phyloP scores from a whole-genome alignment of 2,329 filamentous ascomycete species.

The Lecanicillium sp. region DNA sequence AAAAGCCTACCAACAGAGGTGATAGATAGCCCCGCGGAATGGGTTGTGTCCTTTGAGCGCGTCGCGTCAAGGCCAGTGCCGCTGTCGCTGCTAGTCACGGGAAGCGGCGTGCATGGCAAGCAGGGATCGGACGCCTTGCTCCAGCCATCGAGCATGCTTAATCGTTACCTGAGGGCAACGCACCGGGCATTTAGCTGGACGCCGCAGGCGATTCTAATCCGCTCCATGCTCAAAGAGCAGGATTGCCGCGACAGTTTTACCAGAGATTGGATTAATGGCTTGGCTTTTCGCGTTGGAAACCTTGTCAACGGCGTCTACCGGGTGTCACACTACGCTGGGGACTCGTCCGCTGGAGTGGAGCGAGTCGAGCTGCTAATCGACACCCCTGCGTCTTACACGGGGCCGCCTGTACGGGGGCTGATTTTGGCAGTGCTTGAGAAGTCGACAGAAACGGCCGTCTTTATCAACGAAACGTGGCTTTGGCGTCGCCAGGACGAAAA shows the following conservation, averaged over 20 bases:
- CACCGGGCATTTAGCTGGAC: conserved; percentile 24
- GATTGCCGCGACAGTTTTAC: conserved; percentile 17
- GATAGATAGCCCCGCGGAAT: conserved; percentile 12
- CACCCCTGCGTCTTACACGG: conserved; percentile 14
- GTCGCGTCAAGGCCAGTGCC: conserved; percentile 17
- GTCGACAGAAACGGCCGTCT: conserved; percentile 14
- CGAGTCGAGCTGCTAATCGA: conserved; percentile 22
- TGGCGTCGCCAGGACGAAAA: conserved; percentile 22
- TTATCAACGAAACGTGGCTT: conserved; percentile 33
- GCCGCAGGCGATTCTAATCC: conserved; percentile 23
- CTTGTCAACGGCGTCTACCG: conserved; percentile 24
- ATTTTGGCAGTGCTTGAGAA: conserved; percentile 8
- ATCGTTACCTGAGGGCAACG: conserved; percentile 18
- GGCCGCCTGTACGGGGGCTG: conserved; percentile 9
- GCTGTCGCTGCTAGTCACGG: conserved; percentile 4
- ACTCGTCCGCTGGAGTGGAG: conserved; percentile 9
- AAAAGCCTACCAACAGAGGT: conserved; percentile 15
- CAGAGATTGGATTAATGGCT: conserved; percentile 12
- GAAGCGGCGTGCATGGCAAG: no score
- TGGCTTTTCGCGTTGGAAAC: conserved; percentile 18
- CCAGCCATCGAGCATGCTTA: conserved; percentile 15
- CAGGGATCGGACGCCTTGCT: no score
- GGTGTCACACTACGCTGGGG: conserved; percentile 16
- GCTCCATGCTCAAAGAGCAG: conserved; percentile 14
- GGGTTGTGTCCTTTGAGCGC: conserved; percentile 21